Percentiles rank a stretch among this genome's conserved stretches.
Conservation (phyloP, 768 basidiomycete species). For the Boletales sp. region DNA sequence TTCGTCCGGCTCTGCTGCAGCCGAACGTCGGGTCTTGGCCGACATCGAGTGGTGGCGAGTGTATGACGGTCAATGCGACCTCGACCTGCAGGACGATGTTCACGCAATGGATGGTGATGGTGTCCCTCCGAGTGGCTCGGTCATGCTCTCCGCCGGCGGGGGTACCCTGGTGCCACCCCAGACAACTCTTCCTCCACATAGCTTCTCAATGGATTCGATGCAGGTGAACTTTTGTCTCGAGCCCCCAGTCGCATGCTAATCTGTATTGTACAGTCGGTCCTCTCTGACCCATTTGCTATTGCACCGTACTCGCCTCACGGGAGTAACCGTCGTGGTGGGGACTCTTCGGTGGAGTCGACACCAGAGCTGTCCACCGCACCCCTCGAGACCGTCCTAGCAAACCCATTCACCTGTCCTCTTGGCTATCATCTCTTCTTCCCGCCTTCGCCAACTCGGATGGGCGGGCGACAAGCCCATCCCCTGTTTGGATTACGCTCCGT, state of each 20-base stretch:
- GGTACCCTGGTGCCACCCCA: conserved; percentile 37
- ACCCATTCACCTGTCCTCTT: conserved; percentile 37
- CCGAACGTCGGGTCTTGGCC: conserved; percentile 67
- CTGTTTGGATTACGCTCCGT: conserved; percentile 40
- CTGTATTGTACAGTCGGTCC: conserved; percentile 22
- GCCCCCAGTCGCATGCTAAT: conserved; percentile 18
- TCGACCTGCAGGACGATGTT: conserved; percentile 27
- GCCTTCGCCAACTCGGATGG: conserved; percentile 19
- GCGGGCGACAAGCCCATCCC: conserved; percentile 10
- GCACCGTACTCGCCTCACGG: conserved; percentile 52
- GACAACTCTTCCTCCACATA: conserved; percentile 29
- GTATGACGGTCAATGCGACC: conserved; percentile 59
- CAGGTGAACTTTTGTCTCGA: conserved; percentile 19
- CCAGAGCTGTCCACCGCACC: conserved; percentile 41
- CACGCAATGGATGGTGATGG: conserved; percentile 8
- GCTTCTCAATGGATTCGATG: conserved; percentile 19
- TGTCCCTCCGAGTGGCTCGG: conserved; percentile 21
- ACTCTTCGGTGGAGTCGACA: conserved; percentile 54
- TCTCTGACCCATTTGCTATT: conserved; percentile 47
- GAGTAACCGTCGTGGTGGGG: conserved; percentile 37
- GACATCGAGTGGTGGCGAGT: conserved; percentile 91
- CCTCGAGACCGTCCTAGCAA: conserved; percentile 38
- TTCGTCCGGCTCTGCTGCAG: conserved; percentile 64
- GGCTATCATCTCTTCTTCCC: conserved; percentile 27
- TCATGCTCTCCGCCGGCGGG: conserved; percentile 35